A percentile compares a stretch with the other conserved stretches of the same genome.
These are phyloP conservation scores for Gossypium trilobum DNA, from an alignment of 441 rosid species.

Conservation along the genomic window DNA sequence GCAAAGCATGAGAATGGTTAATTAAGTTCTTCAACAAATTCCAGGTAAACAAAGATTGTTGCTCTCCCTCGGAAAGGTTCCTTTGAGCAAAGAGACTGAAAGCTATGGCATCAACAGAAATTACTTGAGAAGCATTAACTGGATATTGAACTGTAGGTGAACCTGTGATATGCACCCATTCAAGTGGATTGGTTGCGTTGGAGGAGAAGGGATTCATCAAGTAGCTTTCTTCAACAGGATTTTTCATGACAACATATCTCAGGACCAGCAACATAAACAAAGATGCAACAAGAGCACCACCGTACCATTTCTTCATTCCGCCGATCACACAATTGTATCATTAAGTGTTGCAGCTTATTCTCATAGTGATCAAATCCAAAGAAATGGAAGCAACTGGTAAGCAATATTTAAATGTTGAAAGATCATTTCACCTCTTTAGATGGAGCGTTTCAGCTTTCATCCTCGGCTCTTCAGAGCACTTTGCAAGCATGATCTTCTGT, in stretches of 20 bases:
- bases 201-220: conserved; percentile 30
- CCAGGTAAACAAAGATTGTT: conserved; percentile 66
- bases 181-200: conserved; percentile 63
- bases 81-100: conserved; percentile 44
- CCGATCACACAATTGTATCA: conserved; percentile 20
- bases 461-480: conserved; percentile 8
- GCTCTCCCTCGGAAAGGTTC: conserved; percentile 57
- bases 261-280: conserved; percentile 62
- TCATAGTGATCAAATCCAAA: conserved; percentile 10
- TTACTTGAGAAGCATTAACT: conserved; percentile 42
- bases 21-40: conserved; percentile 46
- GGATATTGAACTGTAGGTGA: conserved; percentile 47
- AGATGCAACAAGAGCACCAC: conserved; percentile 57
- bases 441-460: conserved; percentile 13
- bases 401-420: conserved; percentile 15
- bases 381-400: neutral
- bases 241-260: conserved; percentile 52
- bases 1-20: conserved; percentile 54
- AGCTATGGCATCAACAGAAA: conserved; percentile 45
- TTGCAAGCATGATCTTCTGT: conserved; percentile 9
- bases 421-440: conserved; percentile 12
- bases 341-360: conserved; percentile 10
- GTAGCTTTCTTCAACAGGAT: conserved; percentile 47
- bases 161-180: conserved; percentile 48
- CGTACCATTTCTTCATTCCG: conserved; percentile 82